Percentiles rank a stretch among this genome's conserved stretches.
Conservation (phyloP, 2,329 filamentous ascomycete species). For the Talaromyces sp. region DNA sequence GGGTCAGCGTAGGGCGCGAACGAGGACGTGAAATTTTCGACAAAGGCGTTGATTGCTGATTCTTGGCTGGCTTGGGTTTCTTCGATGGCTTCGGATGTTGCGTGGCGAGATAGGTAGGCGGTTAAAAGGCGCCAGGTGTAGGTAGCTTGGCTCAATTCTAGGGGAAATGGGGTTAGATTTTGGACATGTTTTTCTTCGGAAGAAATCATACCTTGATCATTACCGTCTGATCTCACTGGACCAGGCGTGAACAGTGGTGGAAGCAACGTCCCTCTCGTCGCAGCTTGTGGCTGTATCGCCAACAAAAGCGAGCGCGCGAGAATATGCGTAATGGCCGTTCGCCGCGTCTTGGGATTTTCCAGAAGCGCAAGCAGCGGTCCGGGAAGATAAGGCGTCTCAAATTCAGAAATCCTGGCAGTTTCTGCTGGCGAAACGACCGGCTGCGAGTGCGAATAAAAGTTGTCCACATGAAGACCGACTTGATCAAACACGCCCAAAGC, state of each 20-base stretch:
- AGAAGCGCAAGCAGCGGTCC: slow-evolving; percentile 15
- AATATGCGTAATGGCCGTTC: slow-evolving; percentile 19
- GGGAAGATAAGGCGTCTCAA: slow-evolving; percentile 18
- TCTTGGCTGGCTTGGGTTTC: background rate
- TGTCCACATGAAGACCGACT: slow-evolving; percentile 30
- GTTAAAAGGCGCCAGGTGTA: slow-evolving; percentile 28
- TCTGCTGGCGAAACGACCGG: background rate
- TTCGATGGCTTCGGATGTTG: background rate
- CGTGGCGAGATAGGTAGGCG: slow-evolving; percentile 15
- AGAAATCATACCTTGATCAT: background rate
- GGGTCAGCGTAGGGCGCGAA: slow-evolving; percentile 19
- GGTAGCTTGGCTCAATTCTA: slow-evolving; percentile 13
- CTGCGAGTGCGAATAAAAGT: slow-evolving; percentile 23
- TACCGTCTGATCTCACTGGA: background rate
- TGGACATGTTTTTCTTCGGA: background rate
- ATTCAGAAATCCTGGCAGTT: slow-evolving; percentile 2
- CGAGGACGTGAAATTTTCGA: slow-evolving; percentile 14
- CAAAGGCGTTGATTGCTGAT: slow-evolving; percentile 3
- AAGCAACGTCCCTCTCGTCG: slow-evolving; percentile 5
- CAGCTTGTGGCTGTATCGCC: slow-evolving; percentile 14
- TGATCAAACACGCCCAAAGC: slow-evolving; percentile 29
- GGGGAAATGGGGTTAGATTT: background rate
- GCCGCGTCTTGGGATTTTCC: slow-evolving; percentile 4
- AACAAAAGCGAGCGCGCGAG: slow-evolving; percentile 16
- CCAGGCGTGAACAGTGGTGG: background rate